Base-by-base conservation (phyloP, 2,329 filamentous ascomycete genomes). In the Sporothrix variecibatus region DNA sequence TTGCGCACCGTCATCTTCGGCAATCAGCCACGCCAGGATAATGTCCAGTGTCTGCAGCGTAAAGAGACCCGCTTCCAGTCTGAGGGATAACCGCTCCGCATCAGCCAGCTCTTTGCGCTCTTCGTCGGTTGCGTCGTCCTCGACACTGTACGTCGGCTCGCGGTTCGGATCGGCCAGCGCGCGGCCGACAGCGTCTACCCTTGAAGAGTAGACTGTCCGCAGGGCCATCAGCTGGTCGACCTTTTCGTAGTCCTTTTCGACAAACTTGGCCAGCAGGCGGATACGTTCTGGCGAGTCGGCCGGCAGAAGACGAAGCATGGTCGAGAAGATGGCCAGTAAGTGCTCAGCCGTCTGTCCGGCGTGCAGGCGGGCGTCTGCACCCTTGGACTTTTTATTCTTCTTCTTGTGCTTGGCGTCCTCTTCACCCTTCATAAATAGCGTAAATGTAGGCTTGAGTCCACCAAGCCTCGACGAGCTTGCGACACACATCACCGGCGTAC, bases 221-320 rank as follows among this genome's bases (percentile, higher is more conserved):
- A 98, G 82, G 75, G 87, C 86, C 49, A 97, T 81, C 4, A 98
- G 85, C 80, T 91, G 93, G 6, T 81, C 84, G 51, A 94, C 89
- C 85, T 98, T 98, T 77, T 92, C 94, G 81, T 97, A 97, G 77
- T 97, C 91, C 80, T 94, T 97, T 82, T 99, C 96, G 23, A 97
- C 92, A 79, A 98, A 98, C 80, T 99, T 99, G 67, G 95, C 95
- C 3, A 98, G 87, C 0, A 92, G 89, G 3, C 96, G 90, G 78
- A 98, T 97, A 6, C 96, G 89, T 43, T 91, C 87, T 0, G 93
- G 86, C 1, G 93, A 94, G 43, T 94, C 90, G 20, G 90, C 93
- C 0, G 95, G 94, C 0, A 99, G 83, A 3, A 91, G 87, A 31
- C 94, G 91, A 0, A 99, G 86, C 81, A 99, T 87, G 0, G 93